Base-by-base conservation (phyloP, 163 green algal species). In the Coccomyxa subellipsoidea region DNA sequence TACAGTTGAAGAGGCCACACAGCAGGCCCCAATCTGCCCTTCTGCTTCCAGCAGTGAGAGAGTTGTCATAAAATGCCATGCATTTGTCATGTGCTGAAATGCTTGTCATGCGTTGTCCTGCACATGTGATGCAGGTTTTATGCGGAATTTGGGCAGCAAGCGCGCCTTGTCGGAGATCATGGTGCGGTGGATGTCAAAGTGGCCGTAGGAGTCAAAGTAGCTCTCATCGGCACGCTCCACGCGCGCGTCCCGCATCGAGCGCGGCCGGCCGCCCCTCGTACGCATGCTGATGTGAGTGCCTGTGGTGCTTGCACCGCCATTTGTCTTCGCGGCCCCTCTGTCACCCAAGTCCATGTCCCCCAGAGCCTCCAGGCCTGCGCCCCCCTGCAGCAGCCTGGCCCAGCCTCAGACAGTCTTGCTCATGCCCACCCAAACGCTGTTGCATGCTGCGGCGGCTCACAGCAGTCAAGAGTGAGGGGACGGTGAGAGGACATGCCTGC, bases 171-270 rank as follows among this genome's bases (percentile, higher is more conserved):
- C 96, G 36, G 85, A 86, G 38, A 99, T 89, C 96, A 99, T 99
- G 53, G 98, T 94, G 37, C 91, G 66, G 84, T 98, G 96, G 40
- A 98, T 98, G 76, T 93, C 95, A 86, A 99, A 97, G 71, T 89
- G 87, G 66, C 89, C 89, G 88, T 99, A 99, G n/a, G 92, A 97
- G 81, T 98, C 93, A 88, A 98, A 99, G 85, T 99, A 99, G n/a
- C 81, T 82, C 1, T 84, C 80, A 54, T 98, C 94, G 66, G 21
- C 77, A 23, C 34, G 76, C 23, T 81, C 53, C 35, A 75, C 73
- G 7, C 37, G 25, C 54, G 80, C 71, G 40, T 32, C 40, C 71
- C 31, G 71, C 38, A 80, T 40, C 15, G n/a, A 59, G 31, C 32
- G 72, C 15, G 37, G n/a, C 35, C 35, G 7, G 69, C 59, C 25